Evolutionary conservation across 1,139 yeast species (phyloP), one percentile per base, ranked within the genome.

Genomic region (Debaryomyces nepalensis): DNA sequence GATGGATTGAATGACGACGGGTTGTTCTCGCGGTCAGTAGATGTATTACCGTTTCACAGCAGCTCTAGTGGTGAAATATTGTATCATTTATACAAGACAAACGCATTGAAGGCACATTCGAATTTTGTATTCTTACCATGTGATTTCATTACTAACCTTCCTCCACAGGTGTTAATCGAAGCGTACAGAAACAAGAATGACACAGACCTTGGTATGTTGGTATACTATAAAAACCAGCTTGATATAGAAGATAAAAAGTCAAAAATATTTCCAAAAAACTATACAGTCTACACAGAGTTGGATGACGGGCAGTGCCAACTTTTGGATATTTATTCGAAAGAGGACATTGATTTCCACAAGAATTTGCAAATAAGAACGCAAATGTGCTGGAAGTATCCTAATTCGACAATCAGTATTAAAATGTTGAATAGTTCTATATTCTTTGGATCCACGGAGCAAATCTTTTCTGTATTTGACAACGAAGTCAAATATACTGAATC

Each of bases 101-200:
- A 44, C 59, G 70, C 42, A 53, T 65, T 45, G 59, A 71, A 38
- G 80, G 47, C 56, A n/a, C 52, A 48, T 33, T 48, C 57, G 41
- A 54, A 87, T 58, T 84, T 89, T 57, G 88, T 90, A 15, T 64
- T 93, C 31, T 67, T 95, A 47, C 97, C 99, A 3, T 91, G 98
- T 68, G 99, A 95, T 63, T 87, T 93, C 56, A 73, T 93, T 39
- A 89, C 98, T 4, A 91, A 91, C 61, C 72, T 91, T 32, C 96
- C 97, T 4, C 97, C 99, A 3, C 93, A 87, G 55, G 85, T 85
- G 16, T 72, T 95, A 33, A 81, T 91, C 41, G 97, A 93, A 59
- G 86, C 86, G 34, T 91, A 84, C 60, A 75, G 97, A 53, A 84
- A 81, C 53, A 79, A 82, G 54, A 77, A 75, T 30, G 82, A 78